Conservation (phyloP, 2,329 filamentous ascomycete species). For the Pseudogymnoascus sp. region DNA sequence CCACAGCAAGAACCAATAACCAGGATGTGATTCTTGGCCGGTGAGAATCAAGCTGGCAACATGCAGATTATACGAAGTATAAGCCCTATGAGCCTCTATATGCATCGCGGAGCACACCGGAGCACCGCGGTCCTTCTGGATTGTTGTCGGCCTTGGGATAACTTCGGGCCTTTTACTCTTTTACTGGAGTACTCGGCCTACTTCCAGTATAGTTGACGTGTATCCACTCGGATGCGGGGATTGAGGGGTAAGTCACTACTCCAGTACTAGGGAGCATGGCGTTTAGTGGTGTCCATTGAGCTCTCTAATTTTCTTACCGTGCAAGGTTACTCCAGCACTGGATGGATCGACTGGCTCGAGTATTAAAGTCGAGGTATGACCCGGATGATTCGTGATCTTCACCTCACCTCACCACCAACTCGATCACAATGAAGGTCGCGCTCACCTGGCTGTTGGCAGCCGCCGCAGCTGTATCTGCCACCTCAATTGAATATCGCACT, state of each 20-base stretch:
- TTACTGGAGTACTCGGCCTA: neutral
- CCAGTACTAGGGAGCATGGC: neutral
- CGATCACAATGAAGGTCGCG: constrained; percentile 16
- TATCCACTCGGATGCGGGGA: constrained; percentile 4
- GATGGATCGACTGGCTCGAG: neutral
- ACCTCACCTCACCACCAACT: neutral
- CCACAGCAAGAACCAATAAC: neutral
- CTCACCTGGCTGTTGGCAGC: constrained; percentile 16
- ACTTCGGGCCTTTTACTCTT: neutral
- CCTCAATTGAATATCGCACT: constrained; percentile 7
- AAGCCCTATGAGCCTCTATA: neutral
- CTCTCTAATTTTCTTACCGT: neutral
- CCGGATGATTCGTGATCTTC: constrained; percentile 1
- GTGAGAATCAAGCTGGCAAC: neutral
- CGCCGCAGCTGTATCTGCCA: constrained; percentile 14
- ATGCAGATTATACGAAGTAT: constrained; percentile 2
- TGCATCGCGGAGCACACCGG: neutral
- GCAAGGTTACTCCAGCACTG: neutral
- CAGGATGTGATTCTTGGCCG: neutral
- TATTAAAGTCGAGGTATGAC: constrained; percentile 3
- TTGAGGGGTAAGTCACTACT: neutral
- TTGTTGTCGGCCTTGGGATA: neutral
- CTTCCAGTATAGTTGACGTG: neutral
- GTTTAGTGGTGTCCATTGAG: neutral
- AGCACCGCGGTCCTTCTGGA: neutral